These are phyloP conservation scores for Fusarium goolgardi DNA, from an alignment of 2,329 filamentous ascomycete genomes.

Conservation along the genomic window DNA sequence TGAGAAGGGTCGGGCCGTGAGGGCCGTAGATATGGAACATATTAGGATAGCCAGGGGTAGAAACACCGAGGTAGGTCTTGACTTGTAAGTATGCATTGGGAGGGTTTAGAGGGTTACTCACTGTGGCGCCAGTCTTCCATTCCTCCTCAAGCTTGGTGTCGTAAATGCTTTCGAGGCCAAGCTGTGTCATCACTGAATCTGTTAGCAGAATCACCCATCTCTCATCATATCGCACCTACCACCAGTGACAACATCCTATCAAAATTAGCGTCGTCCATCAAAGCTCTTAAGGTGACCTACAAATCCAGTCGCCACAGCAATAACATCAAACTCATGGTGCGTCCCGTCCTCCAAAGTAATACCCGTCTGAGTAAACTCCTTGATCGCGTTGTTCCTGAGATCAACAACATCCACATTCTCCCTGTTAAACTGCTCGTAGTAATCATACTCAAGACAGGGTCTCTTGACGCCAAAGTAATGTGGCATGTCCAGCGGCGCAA, in stretches of 20 bases:
- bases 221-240: conserved; percentile 34
- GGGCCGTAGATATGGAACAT: conserved; percentile 66
- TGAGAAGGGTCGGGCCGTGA: conserved; percentile 66
- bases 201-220: too few species aligned
- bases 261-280: conserved; percentile 12
- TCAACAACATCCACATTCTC: conserved; percentile 57
- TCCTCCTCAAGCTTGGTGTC: conserved; percentile 55
- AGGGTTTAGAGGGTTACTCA: neutral
- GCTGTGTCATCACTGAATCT: conserved; percentile 56
- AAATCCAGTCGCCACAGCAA: conserved; percentile 60
- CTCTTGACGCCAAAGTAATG: conserved; percentile 68
- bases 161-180: conserved; percentile 57
- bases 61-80: conserved; percentile 58
- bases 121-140: conserved; percentile 54
- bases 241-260: conserved; percentile 53
- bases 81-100: neutral
- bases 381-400: conserved; percentile 55
- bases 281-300: conserved; percentile 46
- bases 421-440: conserved; percentile 62
- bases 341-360: conserved; percentile 56
- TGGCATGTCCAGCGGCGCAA: conserved; percentile 64
- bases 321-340: conserved; percentile 57
- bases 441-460: conserved; percentile 56
- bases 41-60: conserved; percentile 59
- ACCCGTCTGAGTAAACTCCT: conserved; percentile 56